Conservation (phyloP, 257 asterid species). For the Lantana camara region DNA sequence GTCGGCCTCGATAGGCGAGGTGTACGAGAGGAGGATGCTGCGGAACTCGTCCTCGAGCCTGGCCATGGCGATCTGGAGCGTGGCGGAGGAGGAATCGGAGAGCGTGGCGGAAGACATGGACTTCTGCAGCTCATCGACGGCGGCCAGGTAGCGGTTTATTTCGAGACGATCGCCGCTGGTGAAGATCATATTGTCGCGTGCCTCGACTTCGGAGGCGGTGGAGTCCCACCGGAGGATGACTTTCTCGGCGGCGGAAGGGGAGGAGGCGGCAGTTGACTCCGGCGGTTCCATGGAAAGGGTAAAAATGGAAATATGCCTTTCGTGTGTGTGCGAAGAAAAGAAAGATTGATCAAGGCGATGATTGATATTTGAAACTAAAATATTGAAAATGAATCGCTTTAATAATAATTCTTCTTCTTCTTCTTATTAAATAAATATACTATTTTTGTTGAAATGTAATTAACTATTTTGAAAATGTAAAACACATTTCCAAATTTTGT, state of each 20-base stretch:
- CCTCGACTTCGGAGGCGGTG: slow-evolving; percentile 59
- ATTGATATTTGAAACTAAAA: background rate
- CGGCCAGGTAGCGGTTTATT: slow-evolving; percentile 71
- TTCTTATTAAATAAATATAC: too few species aligned
- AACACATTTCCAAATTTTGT: too few species aligned
- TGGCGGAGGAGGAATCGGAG: slow-evolving; percentile 46
- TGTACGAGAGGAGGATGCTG: slow-evolving; percentile 62
- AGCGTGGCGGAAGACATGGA: slow-evolving; percentile 48
- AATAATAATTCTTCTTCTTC: too few species aligned
- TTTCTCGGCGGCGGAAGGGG: slow-evolving; percentile 36
- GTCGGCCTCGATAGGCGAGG: slow-evolving; percentile 56
- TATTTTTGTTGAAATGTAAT: too few species aligned
- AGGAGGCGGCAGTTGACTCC: slow-evolving; percentile 45
- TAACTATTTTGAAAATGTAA: too few species aligned
- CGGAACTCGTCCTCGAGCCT: slow-evolving; percentile 97
- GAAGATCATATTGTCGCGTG: slow-evolving; percentile 78
- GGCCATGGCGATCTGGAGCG: slow-evolving; percentile 96
- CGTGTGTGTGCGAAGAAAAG: background rate
- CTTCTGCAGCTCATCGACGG: slow-evolving; percentile 80
- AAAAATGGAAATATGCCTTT: slow-evolving; percentile 19
- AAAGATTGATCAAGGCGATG: slow-evolving; percentile 23
- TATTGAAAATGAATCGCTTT: slow-evolving; percentile 14
- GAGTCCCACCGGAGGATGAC: slow-evolving; percentile 89
- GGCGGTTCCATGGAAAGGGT: slow-evolving; percentile 66
- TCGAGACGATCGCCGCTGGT: slow-evolving; percentile 63